Evolutionary conservation across 139 green algal genomes (phyloP).

Genomic region (Tetradesmus obliquus): DNA sequence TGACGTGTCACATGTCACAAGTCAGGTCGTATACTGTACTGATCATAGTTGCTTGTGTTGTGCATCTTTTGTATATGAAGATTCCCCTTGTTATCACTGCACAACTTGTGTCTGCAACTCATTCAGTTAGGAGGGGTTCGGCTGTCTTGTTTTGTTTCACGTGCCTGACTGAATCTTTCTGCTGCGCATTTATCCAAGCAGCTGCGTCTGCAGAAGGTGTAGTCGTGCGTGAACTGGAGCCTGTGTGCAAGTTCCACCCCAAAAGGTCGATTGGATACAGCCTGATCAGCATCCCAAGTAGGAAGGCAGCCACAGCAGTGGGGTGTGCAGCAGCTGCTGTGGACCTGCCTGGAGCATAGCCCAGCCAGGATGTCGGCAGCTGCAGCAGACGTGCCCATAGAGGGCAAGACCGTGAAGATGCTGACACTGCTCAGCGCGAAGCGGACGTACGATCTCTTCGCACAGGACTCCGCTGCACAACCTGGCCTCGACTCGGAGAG

Average conservation of each 20-base stretch:
- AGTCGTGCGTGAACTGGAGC: no score
- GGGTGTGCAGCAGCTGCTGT: conserved; percentile 5
- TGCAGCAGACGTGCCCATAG: conserved; percentile 52
- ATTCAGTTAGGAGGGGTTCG: no score
- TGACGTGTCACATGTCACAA: not conserved
- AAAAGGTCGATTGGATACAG: not conserved
- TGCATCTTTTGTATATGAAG: not conserved
- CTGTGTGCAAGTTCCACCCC: no score
- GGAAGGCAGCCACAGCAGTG: not conserved
- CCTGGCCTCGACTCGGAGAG: conserved; percentile 73
- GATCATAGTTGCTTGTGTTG: not conserved
- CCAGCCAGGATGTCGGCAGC: conserved; percentile 1
- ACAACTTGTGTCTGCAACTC: no score
- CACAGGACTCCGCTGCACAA: conserved; percentile 64
- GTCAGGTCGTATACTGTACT: not conserved
- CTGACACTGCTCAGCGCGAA: conserved; percentile 84
- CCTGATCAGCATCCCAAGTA: not conserved
- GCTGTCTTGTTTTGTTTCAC: no score
- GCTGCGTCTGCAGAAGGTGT: no score
- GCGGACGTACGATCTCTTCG: conserved; percentile 91
- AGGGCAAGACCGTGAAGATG: conserved; percentile 84
- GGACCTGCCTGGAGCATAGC: not conserved
- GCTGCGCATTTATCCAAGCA: no score
- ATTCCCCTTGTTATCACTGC: no score
- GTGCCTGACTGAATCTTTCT: no score